A percentile compares a stretch with the other conserved stretches of the same genome.
Evolutionary conservation across 805 yeast species (phyloP).

Genomic region (Candida taoyuanica): DNA sequence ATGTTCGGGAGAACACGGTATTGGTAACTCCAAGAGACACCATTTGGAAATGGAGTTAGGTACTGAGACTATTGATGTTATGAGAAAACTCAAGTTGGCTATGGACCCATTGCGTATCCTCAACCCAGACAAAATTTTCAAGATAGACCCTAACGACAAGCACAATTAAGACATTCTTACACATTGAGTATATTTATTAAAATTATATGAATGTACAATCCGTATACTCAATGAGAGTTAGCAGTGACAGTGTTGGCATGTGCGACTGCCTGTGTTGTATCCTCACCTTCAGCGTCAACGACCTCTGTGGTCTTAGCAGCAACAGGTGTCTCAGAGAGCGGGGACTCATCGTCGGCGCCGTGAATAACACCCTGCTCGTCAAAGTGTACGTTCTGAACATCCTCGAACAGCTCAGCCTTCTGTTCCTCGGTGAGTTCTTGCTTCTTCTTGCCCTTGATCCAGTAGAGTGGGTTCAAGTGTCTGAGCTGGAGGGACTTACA

Average conservation of each 20-base stretch:
- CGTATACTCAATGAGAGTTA: neutral
- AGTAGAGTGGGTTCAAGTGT: slow-evolving; percentile 67
- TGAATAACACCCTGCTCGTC: slow-evolving; percentile 31
- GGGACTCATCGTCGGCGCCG: slow-evolving; percentile 4
- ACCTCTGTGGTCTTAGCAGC: neutral
- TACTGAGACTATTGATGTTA: slow-evolving; percentile 55
- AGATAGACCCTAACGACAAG: slow-evolving; percentile 52
- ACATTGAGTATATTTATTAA: too few relatives aligned
- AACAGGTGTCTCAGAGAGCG: neutral
- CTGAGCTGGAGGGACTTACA: slow-evolving; percentile 42
- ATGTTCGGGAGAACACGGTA: slow-evolving; percentile 83
- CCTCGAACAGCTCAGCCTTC: slow-evolving; percentile 45
- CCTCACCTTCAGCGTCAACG: too few relatives aligned
- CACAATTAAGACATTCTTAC: slow-evolving; percentile 5
- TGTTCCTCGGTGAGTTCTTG: slow-evolving; percentile 49
- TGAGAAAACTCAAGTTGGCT: slow-evolving; percentile 69
- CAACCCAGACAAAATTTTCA: slow-evolving; percentile 78
- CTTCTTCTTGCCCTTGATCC: slow-evolving; percentile 65
- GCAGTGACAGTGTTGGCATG: too few relatives aligned
- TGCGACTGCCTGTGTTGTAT: too few relatives aligned
- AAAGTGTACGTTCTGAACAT: slow-evolving; percentile 36
- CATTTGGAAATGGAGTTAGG: slow-evolving; percentile 63
- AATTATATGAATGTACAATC: neutral
- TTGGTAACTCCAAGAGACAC: slow-evolving; percentile 70
- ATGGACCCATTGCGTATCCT: slow-evolving; percentile 68